A percentile compares a stretch with the other conserved stretches of the same genome.
These are phyloP conservation scores for Penicillium sp. DNA, from an alignment of 2,329 filamentous ascomycete genomes.

Conservation along the genomic window DNA sequence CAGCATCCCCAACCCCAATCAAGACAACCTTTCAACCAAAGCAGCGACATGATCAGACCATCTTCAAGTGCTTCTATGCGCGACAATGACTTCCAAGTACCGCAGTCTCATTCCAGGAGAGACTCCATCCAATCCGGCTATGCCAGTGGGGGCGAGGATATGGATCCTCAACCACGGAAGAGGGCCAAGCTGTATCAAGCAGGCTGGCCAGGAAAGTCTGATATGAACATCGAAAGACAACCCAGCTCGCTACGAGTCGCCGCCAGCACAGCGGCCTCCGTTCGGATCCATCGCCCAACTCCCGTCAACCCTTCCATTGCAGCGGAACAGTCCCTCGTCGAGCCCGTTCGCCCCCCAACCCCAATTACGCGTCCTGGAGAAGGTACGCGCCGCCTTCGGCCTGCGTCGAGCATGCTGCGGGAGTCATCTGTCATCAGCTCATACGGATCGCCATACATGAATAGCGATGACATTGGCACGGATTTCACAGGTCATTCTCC, in stretches of 20 bases:
- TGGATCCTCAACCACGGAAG: constrained; percentile 66
- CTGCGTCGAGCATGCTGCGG: constrained; percentile 56
- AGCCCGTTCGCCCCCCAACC: constrained; percentile 49
- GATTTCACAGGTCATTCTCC: constrained; percentile 52
- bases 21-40: constrained; percentile 29
- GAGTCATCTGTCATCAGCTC: constrained; percentile 58
- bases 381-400: constrained; percentile 32
- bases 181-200: constrained; percentile 74
- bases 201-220: constrained; percentile 67
- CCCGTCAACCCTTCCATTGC: constrained; percentile 42
- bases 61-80: constrained; percentile 60
- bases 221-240: constrained; percentile 66
- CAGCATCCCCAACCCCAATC: constrained; percentile 29
- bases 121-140: constrained; percentile 57
- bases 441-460: constrained; percentile 44
- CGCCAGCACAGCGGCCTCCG: constrained; percentile 83
- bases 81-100: constrained; percentile 32
- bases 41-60: constrained; percentile 56
- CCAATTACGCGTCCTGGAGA: constrained; percentile 40
- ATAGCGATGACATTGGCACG: constrained; percentile 36
- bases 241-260: constrained; percentile 83
- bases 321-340: constrained; percentile 38
- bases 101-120: constrained; percentile 29
- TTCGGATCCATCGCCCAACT: constrained; percentile 79
- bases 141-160: constrained; percentile 71